Conservation (phyloP, 2,329 filamentous ascomycete species). For the Colletotrichum sublineola region DNA sequence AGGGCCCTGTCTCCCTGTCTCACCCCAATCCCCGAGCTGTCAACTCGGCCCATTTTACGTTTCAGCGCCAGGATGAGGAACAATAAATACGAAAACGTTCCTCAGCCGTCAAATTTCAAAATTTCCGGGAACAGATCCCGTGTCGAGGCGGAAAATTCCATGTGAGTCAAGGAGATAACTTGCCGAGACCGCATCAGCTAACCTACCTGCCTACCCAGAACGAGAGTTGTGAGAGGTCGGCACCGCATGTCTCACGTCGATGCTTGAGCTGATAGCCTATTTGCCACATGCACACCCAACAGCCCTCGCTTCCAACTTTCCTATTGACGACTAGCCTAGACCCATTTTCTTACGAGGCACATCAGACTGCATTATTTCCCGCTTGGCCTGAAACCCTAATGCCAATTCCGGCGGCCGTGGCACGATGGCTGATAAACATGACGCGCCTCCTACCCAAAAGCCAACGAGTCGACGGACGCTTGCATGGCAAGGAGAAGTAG, state of each 20-base stretch:
- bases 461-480: slow-evolving; percentile 24
- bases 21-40: not conserved
- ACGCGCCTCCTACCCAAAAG: not conserved
- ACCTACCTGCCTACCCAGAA: slow-evolving; percentile 4
- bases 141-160: not conserved
- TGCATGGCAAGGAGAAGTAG: slow-evolving; percentile 20
- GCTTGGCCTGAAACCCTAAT: slow-evolving; percentile 19
- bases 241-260: slow-evolving; percentile 27
- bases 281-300: slow-evolving; percentile 5
- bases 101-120: not conserved
- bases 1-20: not conserved
- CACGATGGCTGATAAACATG: slow-evolving; percentile 14
- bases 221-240: not conserved
- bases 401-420: slow-evolving; percentile 18
- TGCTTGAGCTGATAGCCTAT: slow-evolving; percentile 4
- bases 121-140: slow-evolving; percentile 35
- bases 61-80: slow-evolving; percentile 4
- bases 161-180: slow-evolving; percentile 29
- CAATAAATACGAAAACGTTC: slow-evolving; percentile 24
- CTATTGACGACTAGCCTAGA: not conserved
- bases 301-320: not conserved
- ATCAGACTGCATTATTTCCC: slow-evolving; percentile 19
- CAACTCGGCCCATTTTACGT: not conserved
- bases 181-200: slow-evolving; percentile 22
- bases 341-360: not conserved